Base-by-base conservation (phyloP, 306 rosid species). In the Macrotyloma uniflorum region DNA sequence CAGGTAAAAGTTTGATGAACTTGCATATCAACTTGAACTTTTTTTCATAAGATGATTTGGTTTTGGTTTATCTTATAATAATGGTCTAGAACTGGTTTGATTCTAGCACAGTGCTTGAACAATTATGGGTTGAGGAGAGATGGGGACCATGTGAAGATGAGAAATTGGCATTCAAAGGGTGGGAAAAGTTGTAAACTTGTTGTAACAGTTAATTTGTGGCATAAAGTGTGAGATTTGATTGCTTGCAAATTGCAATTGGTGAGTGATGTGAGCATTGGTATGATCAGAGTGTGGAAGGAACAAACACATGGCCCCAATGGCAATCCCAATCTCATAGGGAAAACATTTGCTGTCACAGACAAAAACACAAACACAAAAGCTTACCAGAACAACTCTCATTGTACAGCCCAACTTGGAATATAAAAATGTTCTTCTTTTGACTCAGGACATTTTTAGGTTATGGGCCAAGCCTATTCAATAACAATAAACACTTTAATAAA, bases 71-170 rank as follows among this genome's bases (percentile, higher is more conserved):
- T 30, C 20, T 40, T 38, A 20, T 22, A 66, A 54, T 22, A 22
- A 3, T 54, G 13, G 28, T 42, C 0, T 28, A 74, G 43, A 57
- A 24, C 16, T 10, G 24, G 19, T 5, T 42, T 57, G 78, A 57
- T 55, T 73, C 23, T 9, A 32, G n/a, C 38, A 38, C 9, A 74
- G 23, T 42, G 67, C 18, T 24, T 74, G 32, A 16, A 57, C 57
- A 74, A 74, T 40, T 15, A 42, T 74, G 43, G 58, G 2, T 5
- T 18, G 49, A 58, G 54, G 45, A n/a, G n/a, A n/a, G 23, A 42
- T 38, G 57, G 24, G 69, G 78, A 74, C 28, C 78, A 73, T 40
- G 18, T 55, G 42, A 36, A 70, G 62, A 32, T 30, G 46, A 55
- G 40, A 22, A 38, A 24, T 51, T 33, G 45, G 58, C 2, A 35